Percentiles rank a stretch among this genome's conserved stretches.
Conservation (phyloP, 164 flowering plant genomes). For the Stephania yunnanensis region DNA sequence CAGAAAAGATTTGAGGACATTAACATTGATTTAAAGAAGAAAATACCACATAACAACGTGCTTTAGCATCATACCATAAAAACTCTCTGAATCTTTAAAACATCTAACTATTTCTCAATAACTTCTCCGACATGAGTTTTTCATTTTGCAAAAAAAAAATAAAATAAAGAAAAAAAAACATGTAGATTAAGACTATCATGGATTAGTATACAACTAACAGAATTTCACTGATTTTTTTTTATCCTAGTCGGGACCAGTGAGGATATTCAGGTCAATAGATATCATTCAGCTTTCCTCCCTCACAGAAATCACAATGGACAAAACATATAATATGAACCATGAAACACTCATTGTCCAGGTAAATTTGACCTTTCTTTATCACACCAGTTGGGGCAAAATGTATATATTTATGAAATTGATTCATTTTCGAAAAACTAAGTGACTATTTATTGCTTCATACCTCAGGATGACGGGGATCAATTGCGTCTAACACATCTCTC, state of each 20-base stretch:
- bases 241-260: neutral
- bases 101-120: no score
- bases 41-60: no score
- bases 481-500: constrained; percentile 81
- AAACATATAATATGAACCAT: neutral
- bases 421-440: neutral
- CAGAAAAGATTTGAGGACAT: no score
- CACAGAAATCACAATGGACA: neutral
- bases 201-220: no score
- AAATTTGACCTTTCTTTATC: no score
- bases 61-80: no score
- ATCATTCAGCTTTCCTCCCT: neutral
- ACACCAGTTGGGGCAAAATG: neutral
- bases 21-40: no score
- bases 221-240: no score
- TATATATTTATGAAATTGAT: constrained; percentile 1
- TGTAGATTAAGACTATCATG: neutral
- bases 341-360: neutral
- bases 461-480: constrained; percentile 69
- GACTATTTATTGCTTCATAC: constrained; percentile 28
- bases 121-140: no score
- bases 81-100: no score
- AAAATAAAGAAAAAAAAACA: no score
- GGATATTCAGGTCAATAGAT: neutral
- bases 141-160: no score